Evolutionary conservation across 2,329 filamentous ascomycete species (phyloP).

Genomic region (Sclerotiophoma versabilis): DNA sequence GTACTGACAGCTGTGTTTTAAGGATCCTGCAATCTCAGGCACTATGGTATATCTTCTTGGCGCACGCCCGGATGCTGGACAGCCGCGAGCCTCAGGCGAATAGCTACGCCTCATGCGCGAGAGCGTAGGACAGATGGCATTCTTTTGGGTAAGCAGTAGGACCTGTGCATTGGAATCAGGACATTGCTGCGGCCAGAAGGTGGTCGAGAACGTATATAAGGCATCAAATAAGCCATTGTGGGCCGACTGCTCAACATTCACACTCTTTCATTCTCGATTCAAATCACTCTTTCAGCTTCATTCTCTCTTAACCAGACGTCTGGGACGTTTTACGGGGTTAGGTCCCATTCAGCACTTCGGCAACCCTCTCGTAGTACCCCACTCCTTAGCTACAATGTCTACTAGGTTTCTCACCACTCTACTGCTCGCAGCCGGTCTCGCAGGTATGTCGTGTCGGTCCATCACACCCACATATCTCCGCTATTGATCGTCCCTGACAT

Average conservation of each 20-base stretch:
- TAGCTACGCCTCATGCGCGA: slow-evolving; percentile 1
- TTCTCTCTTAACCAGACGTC: neutral
- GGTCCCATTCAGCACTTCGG: neutral
- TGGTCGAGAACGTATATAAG: slow-evolving; percentile 1
- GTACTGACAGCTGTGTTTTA: neutral
- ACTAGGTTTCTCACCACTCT: neutral
- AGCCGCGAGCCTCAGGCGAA: slow-evolving; percentile 14
- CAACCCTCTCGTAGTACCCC: neutral
- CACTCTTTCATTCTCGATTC: neutral
- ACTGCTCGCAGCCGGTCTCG: slow-evolving; percentile 15
- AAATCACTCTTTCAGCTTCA: slow-evolving; percentile 5
- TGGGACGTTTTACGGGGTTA: neutral
- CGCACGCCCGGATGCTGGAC: slow-evolving; percentile 8
- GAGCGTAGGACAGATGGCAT: slow-evolving; percentile 2
- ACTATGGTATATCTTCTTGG: slow-evolving; percentile 1
- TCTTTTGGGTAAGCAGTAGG: neutral
- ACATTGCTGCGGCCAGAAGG: neutral
- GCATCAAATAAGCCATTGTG: neutral
- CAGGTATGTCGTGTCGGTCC: neutral
- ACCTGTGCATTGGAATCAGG: neutral
- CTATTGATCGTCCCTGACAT: neutral
- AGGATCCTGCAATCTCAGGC: slow-evolving; percentile 9
- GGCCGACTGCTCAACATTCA: neutral
- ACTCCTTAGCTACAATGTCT: neutral
- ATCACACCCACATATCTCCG: no score